Base-by-base conservation (phyloP, 257 asterid species). In the Petunia axillaris region DNA sequence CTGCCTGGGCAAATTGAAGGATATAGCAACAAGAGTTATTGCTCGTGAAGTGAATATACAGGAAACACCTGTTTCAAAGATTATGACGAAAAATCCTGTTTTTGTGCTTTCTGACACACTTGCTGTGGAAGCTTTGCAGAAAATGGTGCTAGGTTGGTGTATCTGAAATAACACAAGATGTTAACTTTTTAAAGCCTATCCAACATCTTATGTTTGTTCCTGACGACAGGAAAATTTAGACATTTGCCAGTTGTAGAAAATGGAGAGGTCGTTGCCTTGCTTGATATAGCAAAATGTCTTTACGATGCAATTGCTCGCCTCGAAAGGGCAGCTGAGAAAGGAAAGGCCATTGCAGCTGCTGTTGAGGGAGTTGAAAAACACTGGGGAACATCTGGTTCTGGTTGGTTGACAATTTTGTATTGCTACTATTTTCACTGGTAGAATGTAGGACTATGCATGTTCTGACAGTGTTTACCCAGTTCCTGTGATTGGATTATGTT, bases 101-200 rank as follows among this genome's bases (percentile, higher is more conserved):
- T 96, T 96, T 83, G 99, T 96, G 83, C 97, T 96, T 46, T 94
- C 99, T n/a, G 99, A 94, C 87, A 89, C 99, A 48, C 98, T 92
- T 79, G 97, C 99, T 68, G 99, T 94, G 37, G 99, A 96, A 83
- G 99, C 99, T 76, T 83, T 96, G 87, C 99, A 96, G 81, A 96
- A 96, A 91, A 96, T 96, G 99, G 99, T 96, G 43, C 97, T 91
- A 88, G 99, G 98, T 95, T 58, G 55, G 79, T 82, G 48, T 82
- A 71, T 65, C 50, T 77, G 58, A 70, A 54, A 62, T 73, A 46
- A 53, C 13, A 25, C 44, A 71, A 48, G 44, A 41, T 71, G 60
- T 71, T 35, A 35, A 35, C 35, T 48, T 71, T 35, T 71, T 16
- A 71, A 11, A 40, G 6, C 6, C 77, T 10, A 25, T 71, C 6